These are phyloP conservation scores for Naematelia encephala DNA, from an alignment of 768 basidiomycete genomes.

Conservation along the genomic window DNA sequence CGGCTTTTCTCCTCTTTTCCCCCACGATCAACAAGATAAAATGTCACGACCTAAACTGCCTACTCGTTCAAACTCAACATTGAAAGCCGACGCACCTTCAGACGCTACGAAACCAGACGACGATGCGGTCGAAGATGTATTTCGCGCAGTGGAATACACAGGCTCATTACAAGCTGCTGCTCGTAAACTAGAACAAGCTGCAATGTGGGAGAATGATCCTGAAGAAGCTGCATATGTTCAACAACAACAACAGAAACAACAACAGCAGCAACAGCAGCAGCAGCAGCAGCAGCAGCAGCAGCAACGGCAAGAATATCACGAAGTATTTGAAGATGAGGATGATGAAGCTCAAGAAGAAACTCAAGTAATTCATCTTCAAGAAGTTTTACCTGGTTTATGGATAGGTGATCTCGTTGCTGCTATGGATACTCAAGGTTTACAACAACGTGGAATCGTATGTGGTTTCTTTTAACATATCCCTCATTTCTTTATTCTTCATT, in stretches of 20 bases:
- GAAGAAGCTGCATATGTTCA: conserved; percentile 28
- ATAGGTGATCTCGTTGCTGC: conserved; percentile 76
- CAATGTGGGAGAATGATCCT: conserved; percentile 23
- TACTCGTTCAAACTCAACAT: conserved; percentile 23
- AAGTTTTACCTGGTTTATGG: conserved; percentile 77
- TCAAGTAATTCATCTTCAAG: conserved; percentile 80
- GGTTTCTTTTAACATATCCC: too few relatives aligned
- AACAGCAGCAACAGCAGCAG: neutral
- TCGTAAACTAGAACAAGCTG: conserved; percentile 15
- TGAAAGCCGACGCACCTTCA: conserved; percentile 13
- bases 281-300: neutral
- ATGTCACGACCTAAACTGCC: conserved; percentile 6
- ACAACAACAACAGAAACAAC: neutral
- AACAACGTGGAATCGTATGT: conserved; percentile 62
- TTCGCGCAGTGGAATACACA: conserved; percentile 23
- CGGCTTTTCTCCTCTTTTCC: too few relatives aligned
- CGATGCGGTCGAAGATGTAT: conserved; percentile 33
- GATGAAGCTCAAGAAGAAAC: conserved; percentile 69
- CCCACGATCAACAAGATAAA: too few relatives aligned
- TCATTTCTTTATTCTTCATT: too few relatives aligned
- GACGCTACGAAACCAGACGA: conserved; percentile 38
- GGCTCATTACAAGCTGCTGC: conserved; percentile 37
- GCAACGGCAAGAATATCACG: conserved; percentile 6
- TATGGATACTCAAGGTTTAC: conserved; percentile 61
- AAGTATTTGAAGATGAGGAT: conserved; percentile 58